Conservation (phyloP, 176 grass and related monocot genomes). For the Phoenix dactylifera region DNA sequence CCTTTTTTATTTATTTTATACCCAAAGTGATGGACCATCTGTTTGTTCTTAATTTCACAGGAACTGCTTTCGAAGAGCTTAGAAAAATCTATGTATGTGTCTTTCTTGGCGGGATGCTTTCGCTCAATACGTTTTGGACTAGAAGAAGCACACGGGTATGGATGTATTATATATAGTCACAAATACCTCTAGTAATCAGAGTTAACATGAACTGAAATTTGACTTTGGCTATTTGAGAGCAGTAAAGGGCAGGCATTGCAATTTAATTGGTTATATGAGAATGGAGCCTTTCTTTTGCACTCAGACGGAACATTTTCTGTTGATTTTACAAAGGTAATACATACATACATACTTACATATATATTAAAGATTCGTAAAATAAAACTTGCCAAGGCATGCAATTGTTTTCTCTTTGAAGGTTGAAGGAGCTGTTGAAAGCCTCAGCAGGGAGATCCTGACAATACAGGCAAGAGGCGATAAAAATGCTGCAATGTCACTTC, state of each 20-base stretch:
- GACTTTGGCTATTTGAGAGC: conserved; percentile 14
- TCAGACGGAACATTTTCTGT: conserved; percentile 75
- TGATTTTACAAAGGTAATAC: conserved; percentile 72
- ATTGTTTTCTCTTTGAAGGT: conserved; percentile 39
- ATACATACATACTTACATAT: no score
- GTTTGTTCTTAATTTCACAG: conserved; percentile 24
- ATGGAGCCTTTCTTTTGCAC: conserved; percentile 75
- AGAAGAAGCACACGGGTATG: conserved; percentile 94
- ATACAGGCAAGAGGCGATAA: conserved; percentile 90
- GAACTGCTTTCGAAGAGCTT: conserved; percentile 72
- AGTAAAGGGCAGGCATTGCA: conserved; percentile 91
- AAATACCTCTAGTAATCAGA: conserved; percentile 5
- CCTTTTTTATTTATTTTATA: no score
- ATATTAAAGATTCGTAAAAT: no score
- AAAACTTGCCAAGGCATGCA: no score
- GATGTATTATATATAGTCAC: not conserved
- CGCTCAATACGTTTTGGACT: conserved; percentile 82
- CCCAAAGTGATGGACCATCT: not conserved
- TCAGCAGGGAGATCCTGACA: conserved; percentile 81
- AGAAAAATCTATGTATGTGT: conserved; percentile 87
- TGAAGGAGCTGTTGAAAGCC: conserved; percentile 79
- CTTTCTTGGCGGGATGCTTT: conserved; percentile 89
- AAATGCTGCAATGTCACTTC: conserved; percentile 46
- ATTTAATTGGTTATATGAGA: conserved; percentile 95
- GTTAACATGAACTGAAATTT: conserved; percentile 8